Conservation (phyloP, 2,329 filamentous ascomycete species). For the Cladosporium austrohemisphaericum region DNA sequence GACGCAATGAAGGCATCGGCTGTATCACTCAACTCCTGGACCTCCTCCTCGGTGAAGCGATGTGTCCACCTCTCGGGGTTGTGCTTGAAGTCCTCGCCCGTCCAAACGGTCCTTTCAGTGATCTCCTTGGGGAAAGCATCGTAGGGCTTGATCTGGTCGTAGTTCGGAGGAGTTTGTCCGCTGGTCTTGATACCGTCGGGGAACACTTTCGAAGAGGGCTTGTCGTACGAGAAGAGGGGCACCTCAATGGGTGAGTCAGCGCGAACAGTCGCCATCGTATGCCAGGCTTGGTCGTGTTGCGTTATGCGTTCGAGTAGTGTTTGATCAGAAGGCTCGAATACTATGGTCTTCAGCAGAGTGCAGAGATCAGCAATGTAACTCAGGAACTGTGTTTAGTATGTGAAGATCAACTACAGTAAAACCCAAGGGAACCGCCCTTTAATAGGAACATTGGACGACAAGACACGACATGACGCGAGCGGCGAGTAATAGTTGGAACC, state of each 20-base stretch:
- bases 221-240: conserved; percentile 23
- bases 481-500: background rate
- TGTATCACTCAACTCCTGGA: conserved; percentile 62
- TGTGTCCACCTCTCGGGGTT: conserved; percentile 70
- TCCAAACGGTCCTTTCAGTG: conserved; percentile 69
- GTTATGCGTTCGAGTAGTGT: background rate
- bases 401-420: background rate
- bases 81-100: conserved; percentile 59
- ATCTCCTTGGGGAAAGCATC: conserved; percentile 68
- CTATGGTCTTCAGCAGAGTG: background rate
- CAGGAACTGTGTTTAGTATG: background rate
- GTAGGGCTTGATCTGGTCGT: conserved; percentile 63
- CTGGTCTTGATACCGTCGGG: conserved; percentile 65
- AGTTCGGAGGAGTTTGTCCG: conserved; percentile 69
- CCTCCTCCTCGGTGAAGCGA: conserved; percentile 61
- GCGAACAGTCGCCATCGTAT: conserved; percentile 21
- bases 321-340: background rate
- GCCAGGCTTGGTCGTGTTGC: background rate
- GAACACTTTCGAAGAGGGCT: conserved; percentile 49
- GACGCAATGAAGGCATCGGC: conserved; percentile 66
- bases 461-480: conserved; percentile 4
- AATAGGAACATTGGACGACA: background rate
- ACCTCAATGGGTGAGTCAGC: conserved; percentile 19
- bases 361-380: background rate
- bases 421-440: background rate